Conservation (phyloP, 768 basidiomycete species). For the Podaxis rugospora region DNA sequence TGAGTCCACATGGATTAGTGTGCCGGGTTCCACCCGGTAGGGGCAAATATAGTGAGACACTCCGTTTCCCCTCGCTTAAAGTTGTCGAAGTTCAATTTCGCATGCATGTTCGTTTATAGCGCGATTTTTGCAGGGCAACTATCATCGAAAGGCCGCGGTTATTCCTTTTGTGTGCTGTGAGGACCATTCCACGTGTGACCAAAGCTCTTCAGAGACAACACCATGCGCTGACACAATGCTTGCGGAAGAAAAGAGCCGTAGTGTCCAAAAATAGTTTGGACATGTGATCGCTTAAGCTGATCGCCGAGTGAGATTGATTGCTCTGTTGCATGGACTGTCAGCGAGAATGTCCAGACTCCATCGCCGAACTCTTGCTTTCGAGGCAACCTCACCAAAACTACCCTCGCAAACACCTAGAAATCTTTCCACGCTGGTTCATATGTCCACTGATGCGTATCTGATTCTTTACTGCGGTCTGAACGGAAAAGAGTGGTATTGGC, state of each 20-base stretch:
- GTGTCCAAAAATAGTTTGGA: neutral
- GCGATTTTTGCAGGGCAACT: neutral
- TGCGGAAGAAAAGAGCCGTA: neutral
- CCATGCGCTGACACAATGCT: neutral
- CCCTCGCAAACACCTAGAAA: no score
- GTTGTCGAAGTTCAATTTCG: neutral
- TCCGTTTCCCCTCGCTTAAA: conserved; percentile 1
- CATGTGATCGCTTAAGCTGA: neutral
- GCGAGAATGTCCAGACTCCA: no score
- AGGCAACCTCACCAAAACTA: no score
- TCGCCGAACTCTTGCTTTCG: no score
- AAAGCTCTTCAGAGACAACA: neutral
- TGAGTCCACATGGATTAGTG: neutral
- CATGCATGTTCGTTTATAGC: conserved; percentile 7
- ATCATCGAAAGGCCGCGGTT: neutral
- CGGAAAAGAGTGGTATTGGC: no score
- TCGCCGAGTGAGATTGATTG: neutral
- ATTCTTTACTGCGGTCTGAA: no score
- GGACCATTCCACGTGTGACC: neutral
- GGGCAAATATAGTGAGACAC: neutral
- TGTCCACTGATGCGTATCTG: no score
- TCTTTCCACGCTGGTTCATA: no score
- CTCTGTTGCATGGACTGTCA: no score
- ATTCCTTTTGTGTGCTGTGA: neutral
- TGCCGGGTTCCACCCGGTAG: conserved; percentile 2